These are phyloP conservation scores for Phylloporus sp. DNA, from an alignment of 768 basidiomycete genomes.

Conservation along the genomic window DNA sequence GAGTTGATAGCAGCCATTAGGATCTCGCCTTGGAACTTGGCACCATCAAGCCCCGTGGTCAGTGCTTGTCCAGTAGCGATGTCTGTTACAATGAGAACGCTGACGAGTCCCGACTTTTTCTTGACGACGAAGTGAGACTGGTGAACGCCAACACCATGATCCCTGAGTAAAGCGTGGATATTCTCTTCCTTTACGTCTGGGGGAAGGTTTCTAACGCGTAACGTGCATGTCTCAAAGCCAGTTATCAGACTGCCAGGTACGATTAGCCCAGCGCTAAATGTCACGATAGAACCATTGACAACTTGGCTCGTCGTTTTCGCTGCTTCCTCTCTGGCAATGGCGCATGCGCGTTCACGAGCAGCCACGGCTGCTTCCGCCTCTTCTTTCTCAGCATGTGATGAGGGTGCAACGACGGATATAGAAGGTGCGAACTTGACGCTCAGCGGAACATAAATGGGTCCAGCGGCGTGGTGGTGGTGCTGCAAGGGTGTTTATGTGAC, in stretches of 20 bases:
- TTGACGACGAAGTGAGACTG: constrained; percentile 35
- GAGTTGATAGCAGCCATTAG: constrained; percentile 37
- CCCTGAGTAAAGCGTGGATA: constrained; percentile 39
- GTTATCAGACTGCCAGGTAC: constrained; percentile 41
- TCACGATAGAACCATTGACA: constrained; percentile 45
- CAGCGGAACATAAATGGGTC: too few relatives aligned
- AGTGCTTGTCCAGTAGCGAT: constrained; percentile 40
- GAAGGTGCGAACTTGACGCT: too few relatives aligned
- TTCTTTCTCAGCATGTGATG: not conserved
- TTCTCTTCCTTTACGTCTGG: constrained; percentile 36
- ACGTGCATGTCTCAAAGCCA: constrained; percentile 50
- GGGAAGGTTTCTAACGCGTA: constrained; percentile 47
- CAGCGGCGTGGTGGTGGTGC: too few relatives aligned
- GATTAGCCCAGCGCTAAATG: constrained; percentile 46
- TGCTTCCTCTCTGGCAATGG: constrained; percentile 36
- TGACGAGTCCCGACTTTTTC: constrained; percentile 27
- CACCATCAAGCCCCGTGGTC: constrained; percentile 44
- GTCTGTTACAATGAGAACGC: constrained; percentile 44
- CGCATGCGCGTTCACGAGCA: constrained; percentile 11
- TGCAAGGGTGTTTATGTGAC: too few relatives aligned
- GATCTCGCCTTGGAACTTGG: constrained; percentile 42
- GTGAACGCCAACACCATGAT: constrained; percentile 38
- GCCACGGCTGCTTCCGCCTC: constrained; percentile 11
- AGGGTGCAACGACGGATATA: too few relatives aligned
- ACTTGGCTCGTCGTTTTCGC: constrained; percentile 38